These are phyloP conservation scores for Phialophora verrucosa DNA, from an alignment of 2,329 filamentous ascomycete species.

Conservation along the genomic window DNA sequence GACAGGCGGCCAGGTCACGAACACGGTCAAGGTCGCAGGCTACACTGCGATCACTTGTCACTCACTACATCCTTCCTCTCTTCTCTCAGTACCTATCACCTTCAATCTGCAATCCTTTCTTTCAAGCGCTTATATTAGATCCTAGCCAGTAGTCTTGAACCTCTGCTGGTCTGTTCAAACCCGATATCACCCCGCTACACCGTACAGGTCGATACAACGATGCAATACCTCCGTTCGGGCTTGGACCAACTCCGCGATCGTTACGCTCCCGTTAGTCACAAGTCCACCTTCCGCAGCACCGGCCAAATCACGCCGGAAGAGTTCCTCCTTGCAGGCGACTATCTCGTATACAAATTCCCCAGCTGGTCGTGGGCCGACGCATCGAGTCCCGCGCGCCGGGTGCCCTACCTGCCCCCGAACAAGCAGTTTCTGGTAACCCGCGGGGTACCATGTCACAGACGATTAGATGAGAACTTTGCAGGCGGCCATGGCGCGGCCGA, in stretches of 20 bases:
- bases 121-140: not conserved
- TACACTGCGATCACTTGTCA: constrained; percentile 2
- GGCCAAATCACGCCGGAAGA: constrained; percentile 97
- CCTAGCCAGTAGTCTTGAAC: not conserved
- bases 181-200: not conserved
- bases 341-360: constrained; percentile 98
- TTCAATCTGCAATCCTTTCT: not conserved
- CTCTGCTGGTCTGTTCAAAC: not conserved
- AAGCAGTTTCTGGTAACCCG: constrained; percentile 97
- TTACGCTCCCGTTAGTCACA: constrained; percentile 86
- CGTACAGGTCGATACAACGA: constrained; percentile 47
- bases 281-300: constrained; percentile 89
- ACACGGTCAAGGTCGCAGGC: not conserved
- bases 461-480: constrained; percentile 91
- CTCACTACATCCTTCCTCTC: not conserved
- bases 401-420: constrained; percentile 78
- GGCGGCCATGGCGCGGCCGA: constrained; percentile 86
- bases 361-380: constrained; percentile 97
- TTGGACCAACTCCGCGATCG: constrained; percentile 90
- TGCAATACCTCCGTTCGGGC: constrained; percentile 92
- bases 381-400: constrained; percentile 77
- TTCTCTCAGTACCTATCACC: not conserved
- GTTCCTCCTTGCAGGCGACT: constrained; percentile 94
- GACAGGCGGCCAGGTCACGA: constrained; percentile 2
- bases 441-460: constrained; percentile 89